A percentile compares a stretch with the other conserved stretches of the same genome.
Evolutionary conservation across 768 basidiomycete species (phyloP).

Genomic region (Auricularia sp.): DNA sequence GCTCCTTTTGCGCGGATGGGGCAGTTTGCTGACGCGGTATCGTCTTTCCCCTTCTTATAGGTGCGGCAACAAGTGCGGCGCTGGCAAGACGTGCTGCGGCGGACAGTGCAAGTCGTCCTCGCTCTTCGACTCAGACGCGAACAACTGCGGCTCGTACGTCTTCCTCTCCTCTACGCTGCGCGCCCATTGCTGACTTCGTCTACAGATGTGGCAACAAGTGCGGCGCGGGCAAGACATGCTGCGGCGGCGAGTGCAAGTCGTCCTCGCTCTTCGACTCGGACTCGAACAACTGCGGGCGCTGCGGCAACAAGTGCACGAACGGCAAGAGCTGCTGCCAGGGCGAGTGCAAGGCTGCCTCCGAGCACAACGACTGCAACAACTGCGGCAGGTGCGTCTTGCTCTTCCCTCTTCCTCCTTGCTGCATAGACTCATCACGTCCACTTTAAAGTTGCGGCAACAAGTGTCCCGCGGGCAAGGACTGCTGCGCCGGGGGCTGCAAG

Average conservation of each 20-base stretch:
- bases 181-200: not conserved
- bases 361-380: not conserved
- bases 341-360: not conserved
- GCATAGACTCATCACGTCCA: not conserved
- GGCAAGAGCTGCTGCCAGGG: not conserved
- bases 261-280: not conserved
- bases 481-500: not conserved
- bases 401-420: not conserved
- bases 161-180: not conserved
- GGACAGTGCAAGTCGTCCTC: not conserved
- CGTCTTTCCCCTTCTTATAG: too few relatives aligned
- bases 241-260: not conserved
- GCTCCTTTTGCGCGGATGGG: too few relatives aligned
- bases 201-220: not conserved
- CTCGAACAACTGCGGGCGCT: not conserved
- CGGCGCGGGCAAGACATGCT: not conserved
- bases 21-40: too few relatives aligned
- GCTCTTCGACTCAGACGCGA: not conserved
- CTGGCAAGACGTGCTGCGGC: not conserved
- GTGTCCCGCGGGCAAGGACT: not conserved
- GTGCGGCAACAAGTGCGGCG: not conserved
- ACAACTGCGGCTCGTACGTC: not conserved
- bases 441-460: not conserved
- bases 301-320: not conserved
- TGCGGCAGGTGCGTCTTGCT: not conserved